phyloP scores from a whole-genome alignment of 2,329 filamentous ascomycete genomes.

The Gaeumannomyces sp. region DNA sequence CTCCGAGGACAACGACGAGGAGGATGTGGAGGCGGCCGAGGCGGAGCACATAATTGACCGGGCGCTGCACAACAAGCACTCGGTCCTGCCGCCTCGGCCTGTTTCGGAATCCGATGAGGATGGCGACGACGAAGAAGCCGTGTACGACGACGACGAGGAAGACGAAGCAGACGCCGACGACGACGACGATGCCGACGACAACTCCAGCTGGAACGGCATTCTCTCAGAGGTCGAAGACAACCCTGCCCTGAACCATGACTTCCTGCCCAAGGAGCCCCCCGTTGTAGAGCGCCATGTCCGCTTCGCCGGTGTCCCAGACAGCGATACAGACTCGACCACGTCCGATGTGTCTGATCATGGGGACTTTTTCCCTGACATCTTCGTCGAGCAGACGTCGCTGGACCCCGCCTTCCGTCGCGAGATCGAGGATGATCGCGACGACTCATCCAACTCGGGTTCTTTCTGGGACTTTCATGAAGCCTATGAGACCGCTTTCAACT shows the following conservation, averaged over 20 bases:
- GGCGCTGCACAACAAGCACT: constrained; percentile 29
- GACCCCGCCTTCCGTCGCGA: constrained; percentile 67
- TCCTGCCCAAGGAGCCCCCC: constrained; percentile 18
- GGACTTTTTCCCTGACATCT: constrained; percentile 70
- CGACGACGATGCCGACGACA: constrained; percentile 36
- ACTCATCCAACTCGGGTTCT: constrained; percentile 50
- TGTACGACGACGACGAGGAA: constrained; percentile 32
- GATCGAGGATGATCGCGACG: constrained; percentile 61
- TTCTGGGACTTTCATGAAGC: constrained; percentile 58
- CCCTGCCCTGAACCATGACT: constrained; percentile 23
- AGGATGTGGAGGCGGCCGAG: constrained; percentile 71
- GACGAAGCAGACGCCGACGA: constrained; percentile 32
- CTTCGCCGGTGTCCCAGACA: constrained; percentile 61
- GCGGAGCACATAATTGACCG: constrained; percentile 63
- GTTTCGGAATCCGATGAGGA: constrained; percentile 29
- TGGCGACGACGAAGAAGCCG: constrained; percentile 31
- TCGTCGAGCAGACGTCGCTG: constrained; percentile 67
- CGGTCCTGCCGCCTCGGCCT: constrained; percentile 13
- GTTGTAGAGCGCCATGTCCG: constrained; percentile 61
- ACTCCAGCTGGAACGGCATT: constrained; percentile 36
- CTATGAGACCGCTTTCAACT: constrained; percentile 26
- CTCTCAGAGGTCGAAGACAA: constrained; percentile 36
- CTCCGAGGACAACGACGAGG: constrained; percentile 70
- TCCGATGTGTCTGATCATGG: constrained; percentile 53
- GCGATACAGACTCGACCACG: constrained; percentile 57